A percentile compares a stretch with the other conserved stretches of the same genome.
Conservation (phyloP, 192 early-diverging fungal genomes). For the Kickxella alabastrina region DNA sequence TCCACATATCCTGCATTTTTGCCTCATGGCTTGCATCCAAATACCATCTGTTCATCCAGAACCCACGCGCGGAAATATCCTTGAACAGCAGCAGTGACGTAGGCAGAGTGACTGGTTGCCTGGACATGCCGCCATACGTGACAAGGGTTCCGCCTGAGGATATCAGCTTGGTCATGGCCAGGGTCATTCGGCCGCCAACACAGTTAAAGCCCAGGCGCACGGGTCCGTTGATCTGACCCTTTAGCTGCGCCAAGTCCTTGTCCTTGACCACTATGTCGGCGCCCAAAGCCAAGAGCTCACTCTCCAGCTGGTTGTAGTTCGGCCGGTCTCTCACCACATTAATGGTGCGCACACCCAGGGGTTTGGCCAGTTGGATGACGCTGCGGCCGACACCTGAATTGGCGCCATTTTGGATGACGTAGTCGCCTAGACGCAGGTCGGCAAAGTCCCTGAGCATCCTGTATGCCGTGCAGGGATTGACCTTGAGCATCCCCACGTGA, state of each 20-base stretch:
- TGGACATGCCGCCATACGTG: constrained; percentile 93
- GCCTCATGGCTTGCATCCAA: constrained; percentile 28
- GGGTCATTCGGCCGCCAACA: constrained; percentile 77
- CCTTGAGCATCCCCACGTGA: constrained; percentile 72
- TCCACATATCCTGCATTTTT: constrained; percentile 54
- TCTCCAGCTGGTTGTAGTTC: constrained; percentile 7
- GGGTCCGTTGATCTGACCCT: too few relatives aligned
- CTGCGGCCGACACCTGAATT: constrained; percentile 90
- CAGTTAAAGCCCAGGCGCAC: constrained; percentile 80
- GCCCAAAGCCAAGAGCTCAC: constrained; percentile 28
- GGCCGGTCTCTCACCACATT: constrained; percentile 79
- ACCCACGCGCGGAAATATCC: constrained; percentile 70
- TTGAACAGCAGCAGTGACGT: constrained; percentile 85
- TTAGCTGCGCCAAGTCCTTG: too few relatives aligned
- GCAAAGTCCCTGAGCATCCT: constrained; percentile 86
- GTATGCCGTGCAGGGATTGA: constrained; percentile 84
- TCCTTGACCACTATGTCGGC: constrained; percentile 52
- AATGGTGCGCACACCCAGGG: constrained; percentile 73
- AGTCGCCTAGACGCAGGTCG: constrained; percentile 62
- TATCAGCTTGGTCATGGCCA: constrained; percentile 67
- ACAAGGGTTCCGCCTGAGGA: constrained; percentile 63
- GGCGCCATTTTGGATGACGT: constrained; percentile 89
- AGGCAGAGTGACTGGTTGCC: constrained; percentile 78
- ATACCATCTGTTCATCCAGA: constrained; percentile 92
- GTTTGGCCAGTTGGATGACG: constrained; percentile 83